Percentiles rank a stretch among this genome's conserved stretches.
Conservation (phyloP, 768 basidiomycete species). For the Saitozyma sp. region DNA sequence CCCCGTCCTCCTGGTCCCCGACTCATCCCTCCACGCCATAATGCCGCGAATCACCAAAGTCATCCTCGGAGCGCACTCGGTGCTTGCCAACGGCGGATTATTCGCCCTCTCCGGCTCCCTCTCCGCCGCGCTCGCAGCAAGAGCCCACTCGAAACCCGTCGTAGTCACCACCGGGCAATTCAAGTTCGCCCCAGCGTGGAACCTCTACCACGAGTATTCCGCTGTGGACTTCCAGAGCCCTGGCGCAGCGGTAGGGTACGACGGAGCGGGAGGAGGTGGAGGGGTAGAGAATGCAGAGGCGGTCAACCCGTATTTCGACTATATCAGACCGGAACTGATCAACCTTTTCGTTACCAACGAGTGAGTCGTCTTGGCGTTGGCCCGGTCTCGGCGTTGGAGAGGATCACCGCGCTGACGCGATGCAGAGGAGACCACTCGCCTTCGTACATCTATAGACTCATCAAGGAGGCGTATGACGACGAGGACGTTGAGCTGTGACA, state of each 20-base stretch:
- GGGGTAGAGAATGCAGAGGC: conserved; percentile 87
- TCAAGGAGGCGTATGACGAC: conserved; percentile 94
- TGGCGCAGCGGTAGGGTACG: conserved; percentile 59
- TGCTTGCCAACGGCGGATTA: conserved; percentile 95
- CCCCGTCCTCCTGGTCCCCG: conserved; percentile 94
- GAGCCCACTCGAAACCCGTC: conserved; percentile 84
- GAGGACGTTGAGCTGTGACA: conserved; percentile 74
- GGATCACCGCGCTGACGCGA: not conserved
- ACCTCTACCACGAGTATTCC: conserved; percentile 48
- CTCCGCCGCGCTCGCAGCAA: conserved; percentile 80
- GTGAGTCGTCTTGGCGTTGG: conserved; percentile 59
- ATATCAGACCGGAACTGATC: conserved; percentile 86
- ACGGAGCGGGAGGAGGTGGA: conserved; percentile 59
- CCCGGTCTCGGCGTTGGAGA: not conserved
- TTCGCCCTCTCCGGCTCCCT: conserved; percentile 84
- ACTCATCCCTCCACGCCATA: conserved; percentile 90
- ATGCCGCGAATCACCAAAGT: conserved; percentile 98
- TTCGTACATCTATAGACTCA: conserved; percentile 76
- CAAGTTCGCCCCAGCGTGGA: conserved; percentile 79
- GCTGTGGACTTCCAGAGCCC: conserved; percentile 51
- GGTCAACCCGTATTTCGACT: conserved; percentile 94
- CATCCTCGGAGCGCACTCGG: conserved; percentile 89
- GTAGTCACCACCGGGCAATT: conserved; percentile 94
- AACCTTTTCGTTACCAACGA: conserved; percentile 95
- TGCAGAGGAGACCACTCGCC: conserved; percentile 91